Percentiles rank a stretch among this genome's conserved stretches.
phyloP scores from a whole-genome alignment of 805 yeast species.

The Candida methanosorbosa region DNA sequence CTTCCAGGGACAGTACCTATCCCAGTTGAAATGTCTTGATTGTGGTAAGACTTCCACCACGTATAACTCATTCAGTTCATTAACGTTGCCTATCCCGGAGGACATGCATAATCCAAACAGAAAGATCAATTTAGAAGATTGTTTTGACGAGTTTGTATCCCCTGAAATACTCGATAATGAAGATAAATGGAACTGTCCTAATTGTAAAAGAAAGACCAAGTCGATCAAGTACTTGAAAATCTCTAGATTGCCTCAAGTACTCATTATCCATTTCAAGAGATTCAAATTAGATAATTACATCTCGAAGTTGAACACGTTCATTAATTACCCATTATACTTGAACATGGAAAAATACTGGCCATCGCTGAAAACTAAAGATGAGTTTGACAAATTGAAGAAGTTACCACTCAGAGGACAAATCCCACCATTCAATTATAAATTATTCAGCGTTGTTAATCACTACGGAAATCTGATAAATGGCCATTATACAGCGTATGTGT shows the following conservation, averaged over 20 bases:
- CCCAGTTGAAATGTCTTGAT: slow-evolving; percentile 63
- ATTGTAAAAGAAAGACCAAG: slow-evolving; percentile 52
- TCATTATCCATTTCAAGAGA: slow-evolving; percentile 80
- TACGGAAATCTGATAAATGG: slow-evolving; percentile 78
- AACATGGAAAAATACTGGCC: slow-evolving; percentile 71
- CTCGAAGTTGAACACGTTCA: slow-evolving; percentile 54
- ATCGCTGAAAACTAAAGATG: slow-evolving; percentile 28
- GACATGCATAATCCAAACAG: slow-evolving; percentile 15
- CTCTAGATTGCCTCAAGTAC: slow-evolving; percentile 67
- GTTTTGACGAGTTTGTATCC: slow-evolving; percentile 70
- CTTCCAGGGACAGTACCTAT: slow-evolving; percentile 83
- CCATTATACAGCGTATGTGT: slow-evolving; percentile 78
- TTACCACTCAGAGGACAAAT: slow-evolving; percentile 63
- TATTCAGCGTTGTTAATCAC: slow-evolving; percentile 81
- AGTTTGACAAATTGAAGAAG: slow-evolving; percentile 34
- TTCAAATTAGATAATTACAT: slow-evolving; percentile 50
- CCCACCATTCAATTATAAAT: slow-evolving; percentile 70
- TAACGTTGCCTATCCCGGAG: slow-evolving; percentile 74
- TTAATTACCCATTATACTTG: slow-evolving; percentile 54
- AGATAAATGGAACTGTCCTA: slow-evolving; percentile 79
- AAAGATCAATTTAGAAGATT: slow-evolving; percentile 39
- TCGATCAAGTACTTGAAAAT: slow-evolving; percentile 65
- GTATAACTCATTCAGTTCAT: slow-evolving; percentile 70
- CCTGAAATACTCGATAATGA: slow-evolving; percentile 68
- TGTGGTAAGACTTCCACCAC: slow-evolving; percentile 80